These are phyloP conservation scores for Thielaviopsis populi DNA, from an alignment of 2,329 filamentous ascomycete genomes.

Conservation along the genomic window DNA sequence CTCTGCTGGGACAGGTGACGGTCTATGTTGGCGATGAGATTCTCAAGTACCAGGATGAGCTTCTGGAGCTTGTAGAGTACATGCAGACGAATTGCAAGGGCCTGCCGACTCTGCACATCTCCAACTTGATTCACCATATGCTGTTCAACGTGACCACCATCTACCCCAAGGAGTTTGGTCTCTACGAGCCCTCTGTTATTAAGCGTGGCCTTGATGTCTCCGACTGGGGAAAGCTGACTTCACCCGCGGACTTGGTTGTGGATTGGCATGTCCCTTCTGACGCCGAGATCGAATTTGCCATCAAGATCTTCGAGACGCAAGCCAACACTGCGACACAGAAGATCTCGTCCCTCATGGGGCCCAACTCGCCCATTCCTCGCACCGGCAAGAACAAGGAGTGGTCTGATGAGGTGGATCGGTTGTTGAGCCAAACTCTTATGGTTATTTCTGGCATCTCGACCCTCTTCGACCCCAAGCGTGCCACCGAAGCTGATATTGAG, in stretches of 20 bases:
- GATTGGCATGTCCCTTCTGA: slow-evolving; percentile 78
- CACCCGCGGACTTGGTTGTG: slow-evolving; percentile 63
- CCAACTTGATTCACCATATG: slow-evolving; percentile 93
- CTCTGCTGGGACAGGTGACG: slow-evolving; percentile 93
- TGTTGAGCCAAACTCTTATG: slow-evolving; percentile 75
- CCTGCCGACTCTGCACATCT: slow-evolving; percentile 86
- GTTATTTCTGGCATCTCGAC: slow-evolving; percentile 80
- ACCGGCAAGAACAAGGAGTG: slow-evolving; percentile 96
- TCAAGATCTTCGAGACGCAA: slow-evolving; percentile 77
- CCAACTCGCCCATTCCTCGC: slow-evolving; percentile 66
- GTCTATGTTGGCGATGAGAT: slow-evolving; percentile 90
- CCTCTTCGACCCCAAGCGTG: slow-evolving; percentile 68
- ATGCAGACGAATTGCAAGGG: slow-evolving; percentile 96
- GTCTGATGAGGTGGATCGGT: slow-evolving; percentile 90
- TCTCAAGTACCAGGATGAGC: slow-evolving; percentile 71
- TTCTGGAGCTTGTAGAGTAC: slow-evolving; percentile 81
- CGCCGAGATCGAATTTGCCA: slow-evolving; percentile 74
- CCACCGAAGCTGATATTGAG: slow-evolving; percentile 35
- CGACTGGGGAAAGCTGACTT: slow-evolving; percentile 72
- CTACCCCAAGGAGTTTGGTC: slow-evolving; percentile 75
- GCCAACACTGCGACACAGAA: slow-evolving; percentile 60
- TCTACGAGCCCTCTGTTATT: slow-evolving; percentile 69
- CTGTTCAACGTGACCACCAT: slow-evolving; percentile 88
- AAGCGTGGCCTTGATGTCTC: slow-evolving; percentile 55
- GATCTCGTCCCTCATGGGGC: slow-evolving; percentile 64